A percentile compares a stretch with the other conserved stretches of the same genome.
Evolutionary conservation across 371 early-diverging fungal genomes (phyloP).

Genomic region (Blyttiomyces sp.): DNA sequence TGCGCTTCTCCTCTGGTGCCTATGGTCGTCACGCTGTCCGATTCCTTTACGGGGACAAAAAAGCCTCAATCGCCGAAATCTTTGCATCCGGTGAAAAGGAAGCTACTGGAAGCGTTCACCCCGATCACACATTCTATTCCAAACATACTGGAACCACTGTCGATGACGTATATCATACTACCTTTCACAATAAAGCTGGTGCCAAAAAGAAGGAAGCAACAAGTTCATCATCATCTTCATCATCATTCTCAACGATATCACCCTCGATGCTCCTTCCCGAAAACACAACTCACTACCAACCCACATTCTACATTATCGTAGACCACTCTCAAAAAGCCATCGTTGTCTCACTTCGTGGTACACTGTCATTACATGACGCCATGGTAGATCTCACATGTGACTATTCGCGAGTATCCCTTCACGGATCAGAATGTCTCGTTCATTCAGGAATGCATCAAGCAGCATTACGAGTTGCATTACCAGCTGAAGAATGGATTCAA

Average conservation of each 20-base stretch:
- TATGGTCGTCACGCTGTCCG: conserved; percentile 31
- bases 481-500: not conserved
- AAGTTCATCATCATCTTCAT: not conserved
- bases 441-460: conserved; percentile 42
- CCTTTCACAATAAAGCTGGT: conserved; percentile 3
- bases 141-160: conserved; percentile 22
- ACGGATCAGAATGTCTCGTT: conserved; percentile 17
- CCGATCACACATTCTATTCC: conserved; percentile 26
- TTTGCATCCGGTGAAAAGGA: conserved; percentile 1
- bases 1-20: conserved; percentile 32
- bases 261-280: conserved; percentile 5
- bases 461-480: conserved; percentile 19
- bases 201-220: not conserved
- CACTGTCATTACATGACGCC: conserved; percentile 62
- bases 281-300: conserved; percentile 28
- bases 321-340: conserved; percentile 45
- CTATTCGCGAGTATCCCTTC: conserved; percentile 62
- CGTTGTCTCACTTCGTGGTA: conserved; percentile 86
- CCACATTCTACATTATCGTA: conserved; percentile 36
- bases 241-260: too few species aligned
- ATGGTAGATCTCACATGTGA: conserved; percentile 83
- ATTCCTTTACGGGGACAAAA: conserved; percentile 23
- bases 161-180: conserved; percentile 24
- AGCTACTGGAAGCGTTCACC: conserved; percentile 5
- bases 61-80: too few species aligned